These are phyloP conservation scores for Coniosporium tulheliwenetii DNA, from an alignment of 2,329 filamentous ascomycete genomes.

Conservation along the genomic window DNA sequence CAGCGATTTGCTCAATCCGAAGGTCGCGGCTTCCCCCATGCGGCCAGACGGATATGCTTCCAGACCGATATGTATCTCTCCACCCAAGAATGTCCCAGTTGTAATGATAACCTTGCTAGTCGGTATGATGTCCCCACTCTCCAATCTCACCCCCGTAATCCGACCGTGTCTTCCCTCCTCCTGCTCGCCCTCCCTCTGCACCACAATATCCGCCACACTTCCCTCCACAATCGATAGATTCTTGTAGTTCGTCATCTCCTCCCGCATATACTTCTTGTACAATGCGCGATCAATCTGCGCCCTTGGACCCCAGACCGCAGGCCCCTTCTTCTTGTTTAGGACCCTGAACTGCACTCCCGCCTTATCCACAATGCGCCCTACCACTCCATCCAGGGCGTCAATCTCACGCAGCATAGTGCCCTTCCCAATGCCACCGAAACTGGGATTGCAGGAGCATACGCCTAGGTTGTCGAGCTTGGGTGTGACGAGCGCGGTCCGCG, in stretches of 20 bases:
- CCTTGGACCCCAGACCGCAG: conserved; percentile 90
- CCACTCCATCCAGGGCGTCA: conserved; percentile 82
- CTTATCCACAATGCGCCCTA: conserved; percentile 80
- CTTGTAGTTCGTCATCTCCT: conserved; percentile 63
- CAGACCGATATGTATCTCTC: conserved; percentile 87
- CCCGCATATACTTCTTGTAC: conserved; percentile 81
- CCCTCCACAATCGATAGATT: conserved; percentile 70
- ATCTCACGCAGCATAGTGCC: conserved; percentile 92
- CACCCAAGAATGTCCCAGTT: conserved; percentile 86
- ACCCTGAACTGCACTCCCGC: conserved; percentile 88
- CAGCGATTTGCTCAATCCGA: conserved; percentile 81
- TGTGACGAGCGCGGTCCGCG: conserved; percentile 77
- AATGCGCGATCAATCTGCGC: conserved; percentile 88
- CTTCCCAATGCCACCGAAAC: conserved; percentile 96
- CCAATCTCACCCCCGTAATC: conserved; percentile 73
- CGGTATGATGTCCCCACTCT: conserved; percentile 70
- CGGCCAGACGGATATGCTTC: conserved; percentile 73
- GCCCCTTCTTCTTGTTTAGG: conserved; percentile 77
- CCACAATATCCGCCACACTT: conserved; percentile 83
- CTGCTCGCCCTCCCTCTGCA: conserved; percentile 37
- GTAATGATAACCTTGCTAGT: conserved; percentile 82
- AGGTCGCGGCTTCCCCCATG: conserved; percentile 87
- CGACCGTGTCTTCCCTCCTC: conserved; percentile 44
- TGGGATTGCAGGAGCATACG: conserved; percentile 92
- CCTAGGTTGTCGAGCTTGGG: conserved; percentile 79